These are phyloP conservation scores for Alisma plantagoaquatica DNA, from an alignment of 106 monocot species.

Conservation along the genomic window DNA sequence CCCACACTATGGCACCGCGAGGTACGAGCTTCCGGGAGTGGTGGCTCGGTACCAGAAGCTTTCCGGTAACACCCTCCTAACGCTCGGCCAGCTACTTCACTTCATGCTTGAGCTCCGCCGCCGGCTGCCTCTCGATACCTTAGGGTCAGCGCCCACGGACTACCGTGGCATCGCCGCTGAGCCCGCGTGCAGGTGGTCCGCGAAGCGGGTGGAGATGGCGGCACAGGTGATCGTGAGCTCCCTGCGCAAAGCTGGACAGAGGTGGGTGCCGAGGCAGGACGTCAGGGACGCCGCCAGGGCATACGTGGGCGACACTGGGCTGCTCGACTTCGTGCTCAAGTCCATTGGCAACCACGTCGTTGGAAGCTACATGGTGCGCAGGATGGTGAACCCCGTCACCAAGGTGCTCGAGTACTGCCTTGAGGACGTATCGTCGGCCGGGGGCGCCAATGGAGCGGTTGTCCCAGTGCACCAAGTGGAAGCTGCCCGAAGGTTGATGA, in stretches of 20 bases:
- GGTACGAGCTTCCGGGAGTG: conserved; percentile 30
- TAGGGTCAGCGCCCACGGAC: conserved; percentile 36
- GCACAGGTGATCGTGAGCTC: conserved; percentile 67
- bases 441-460: too few relatives aligned
- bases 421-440: conserved; percentile 41
- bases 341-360: conserved; percentile 68
- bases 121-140: conserved; percentile 32
- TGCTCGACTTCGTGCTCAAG: conserved; percentile 80
- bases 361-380: conserved; percentile 63
- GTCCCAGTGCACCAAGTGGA: conserved; percentile 7
- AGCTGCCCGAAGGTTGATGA: too few relatives aligned
- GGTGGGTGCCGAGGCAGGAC: conserved; percentile 83
- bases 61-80: conserved; percentile 26
- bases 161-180: conserved; percentile 41
- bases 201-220: conserved; percentile 81
- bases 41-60: conserved; percentile 54
- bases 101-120: conserved; percentile 61
- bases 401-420: conserved; percentile 90
- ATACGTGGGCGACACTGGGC: conserved; percentile 78
- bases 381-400: conserved; percentile 84
- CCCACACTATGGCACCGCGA: conserved; percentile 20
- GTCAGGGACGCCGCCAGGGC: conserved; percentile 66
- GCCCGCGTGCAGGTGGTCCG: conserved; percentile 66
- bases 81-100: conserved; percentile 48
- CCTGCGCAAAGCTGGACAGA: conserved; percentile 30